phyloP scores from a whole-genome alignment of 129 eudicot species.

The Escallonia rubra region DNA sequence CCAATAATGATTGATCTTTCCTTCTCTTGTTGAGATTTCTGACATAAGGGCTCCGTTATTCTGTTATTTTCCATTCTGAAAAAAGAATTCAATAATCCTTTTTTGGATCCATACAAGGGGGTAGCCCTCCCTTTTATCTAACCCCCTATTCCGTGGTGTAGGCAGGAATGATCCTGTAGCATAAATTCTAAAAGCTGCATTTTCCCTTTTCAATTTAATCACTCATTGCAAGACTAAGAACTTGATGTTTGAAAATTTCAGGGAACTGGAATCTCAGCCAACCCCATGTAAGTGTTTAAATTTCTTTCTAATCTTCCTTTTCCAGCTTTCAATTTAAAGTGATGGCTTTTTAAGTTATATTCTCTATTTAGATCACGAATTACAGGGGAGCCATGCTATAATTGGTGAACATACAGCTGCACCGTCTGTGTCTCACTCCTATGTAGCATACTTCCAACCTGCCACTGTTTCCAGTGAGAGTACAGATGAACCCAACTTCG shows the following conservation, averaged over 20 bases:
- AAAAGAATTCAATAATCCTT: no score
- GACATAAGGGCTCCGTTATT: no score
- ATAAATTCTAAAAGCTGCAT: no score
- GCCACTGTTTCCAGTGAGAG: constrained; percentile 23
- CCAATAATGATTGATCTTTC: no score
- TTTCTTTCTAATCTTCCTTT: background rate
- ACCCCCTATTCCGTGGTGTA: no score
- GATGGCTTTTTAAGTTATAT: background rate
- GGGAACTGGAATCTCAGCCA: constrained; percentile 39
- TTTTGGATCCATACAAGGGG: no score
- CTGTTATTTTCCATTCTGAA: no score
- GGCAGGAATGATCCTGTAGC: no score
- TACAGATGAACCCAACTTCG: constrained; percentile 31
- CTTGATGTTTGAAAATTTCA: constrained; percentile 26
- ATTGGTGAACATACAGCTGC: constrained; percentile 29
- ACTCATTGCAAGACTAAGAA: constrained; percentile 16
- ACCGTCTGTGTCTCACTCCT: constrained; percentile 30
- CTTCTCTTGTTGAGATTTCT: no score
- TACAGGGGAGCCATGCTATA: constrained; percentile 34
- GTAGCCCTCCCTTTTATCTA: no score
- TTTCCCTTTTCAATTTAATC: background rate
- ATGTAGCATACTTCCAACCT: constrained; percentile 33
- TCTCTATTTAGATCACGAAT: constrained; percentile 35
- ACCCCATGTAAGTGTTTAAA: constrained; percentile 37
- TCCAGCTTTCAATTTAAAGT: constrained; percentile 5